Base-by-base conservation (phyloP, 2,329 filamentous ascomycete genomes). In the Alternaria longipes region DNA sequence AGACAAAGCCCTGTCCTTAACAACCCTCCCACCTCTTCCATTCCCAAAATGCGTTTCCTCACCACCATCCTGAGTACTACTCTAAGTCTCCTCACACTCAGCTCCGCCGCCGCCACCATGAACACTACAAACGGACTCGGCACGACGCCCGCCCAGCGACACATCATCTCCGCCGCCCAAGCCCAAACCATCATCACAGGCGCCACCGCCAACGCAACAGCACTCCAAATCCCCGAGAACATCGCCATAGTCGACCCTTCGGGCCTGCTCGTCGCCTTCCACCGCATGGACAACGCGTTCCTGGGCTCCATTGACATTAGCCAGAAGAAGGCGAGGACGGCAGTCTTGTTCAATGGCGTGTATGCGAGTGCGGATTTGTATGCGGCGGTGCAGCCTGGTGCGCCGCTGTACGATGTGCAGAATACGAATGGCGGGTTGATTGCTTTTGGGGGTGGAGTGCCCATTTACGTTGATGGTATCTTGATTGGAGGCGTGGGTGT, bases 401-500 rank as follows among this genome's bases (percentile, higher is more conserved):
- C 60, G 36, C 41, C 63, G 1, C 49, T 72, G 8, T 73, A 71
- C 49, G 70, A 66, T 9, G 65, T 71, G 38, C 65, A 75, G 54
- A 51, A 71, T 32, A 73, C 69, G 8, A 76, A 76, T 56, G 71
- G 68, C 1, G 72, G 73, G 1, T 42, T 76, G 18, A 55, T 75
- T 1, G 68, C 71, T 6, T 76, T 76, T 47, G 73, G 72, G 0
- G 73, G 73, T 32, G 72, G 71, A 34, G 41, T 74, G n/a, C 74
- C 74, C 22, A 62, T 75, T 9, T 74, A 70, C 30, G 24, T 66
- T 1, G 56, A 68, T 36, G 73, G 71, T 8, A 62, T 42, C 16
- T 56, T 76, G 52, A 71, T 76, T 56, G 72, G 73, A 3, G 69
- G 68, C 22, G 68, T 75, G 5, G 73, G 73, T 56, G 72, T 73